Evolutionary conservation across 2,329 filamentous ascomycete species (phyloP), one percentile per base, ranked within the genome.

Genomic region (Verticillium nonalfalfae): DNA sequence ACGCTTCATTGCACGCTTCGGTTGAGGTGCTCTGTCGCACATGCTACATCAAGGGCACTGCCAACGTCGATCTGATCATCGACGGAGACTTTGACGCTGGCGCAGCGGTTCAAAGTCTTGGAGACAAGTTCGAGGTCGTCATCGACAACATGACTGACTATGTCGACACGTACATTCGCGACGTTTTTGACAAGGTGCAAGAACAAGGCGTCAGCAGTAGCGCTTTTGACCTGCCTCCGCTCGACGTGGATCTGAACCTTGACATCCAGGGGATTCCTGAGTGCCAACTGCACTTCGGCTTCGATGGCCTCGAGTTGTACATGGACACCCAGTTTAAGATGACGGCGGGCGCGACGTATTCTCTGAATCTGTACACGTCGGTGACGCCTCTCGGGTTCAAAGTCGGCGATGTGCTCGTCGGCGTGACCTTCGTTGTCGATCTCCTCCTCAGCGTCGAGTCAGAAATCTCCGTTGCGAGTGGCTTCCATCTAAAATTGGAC

Each of bases 401-500:
- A 0, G 60, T 80, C 4, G 70, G 73, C 4, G 71, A 78, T 1
- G 63, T 81, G 0, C 69, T 78, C 26, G 62, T 84, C 0, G 84
- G 83, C 0, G 70, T 81, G 1, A 68, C 83, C 1, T 78, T 83
- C 52, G 72, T 73, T 0, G 70, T 85, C 1, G 82, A 86, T 59
- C 71, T 87, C 15, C 80, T 86, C 31, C 66, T 86, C 33, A 78
- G 71, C 14, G 77, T 76, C 0, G 74, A 82, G 2, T 73, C 73
- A 0, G 71, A 78, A 52, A 73, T 86, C 26, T 76, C 80, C 34
- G 79, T 87, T 13, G 79, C 74, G 57, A 81, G 74, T 18, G 84
- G 84, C 0, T 79, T 87, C 38, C 84, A 86, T 64, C 74, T 86
- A 59, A 76, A 78, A 59, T 69, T 86, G 0, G 78, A 86, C 3